Evolutionary conservation across 306 rosid genomes (phyloP).

Genomic region (Lagenaria siceraria): DNA sequence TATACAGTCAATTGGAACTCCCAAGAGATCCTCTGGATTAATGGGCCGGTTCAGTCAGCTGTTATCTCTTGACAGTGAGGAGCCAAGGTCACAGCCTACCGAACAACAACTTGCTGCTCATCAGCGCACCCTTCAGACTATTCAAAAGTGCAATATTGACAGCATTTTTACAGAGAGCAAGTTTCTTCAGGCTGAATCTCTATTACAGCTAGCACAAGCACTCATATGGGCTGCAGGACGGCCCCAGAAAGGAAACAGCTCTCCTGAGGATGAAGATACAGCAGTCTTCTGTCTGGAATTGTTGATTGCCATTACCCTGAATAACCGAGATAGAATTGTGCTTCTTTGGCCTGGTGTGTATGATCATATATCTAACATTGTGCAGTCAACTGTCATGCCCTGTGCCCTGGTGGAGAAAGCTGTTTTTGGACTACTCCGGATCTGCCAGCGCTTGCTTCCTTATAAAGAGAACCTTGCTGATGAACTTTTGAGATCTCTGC

Average conservation of each 20-base stretch:
- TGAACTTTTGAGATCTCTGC: slow-evolving; percentile 87
- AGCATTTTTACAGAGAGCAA: slow-evolving; percentile 92
- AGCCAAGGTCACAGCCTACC: slow-evolving; percentile 97
- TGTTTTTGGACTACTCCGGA: slow-evolving; percentile 85
- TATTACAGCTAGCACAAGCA: slow-evolving; percentile 83
- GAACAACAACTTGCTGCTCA: slow-evolving; percentile 98
- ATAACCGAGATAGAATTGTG: slow-evolving; percentile 86
- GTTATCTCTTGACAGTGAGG: slow-evolving; percentile 91
- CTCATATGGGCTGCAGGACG: slow-evolving; percentile 91
- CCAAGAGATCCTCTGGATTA: slow-evolving; percentile 89
- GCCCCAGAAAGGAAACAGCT: slow-evolving; percentile 76
- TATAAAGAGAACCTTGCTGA: slow-evolving; percentile 93
- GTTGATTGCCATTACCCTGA: slow-evolving; percentile 89
- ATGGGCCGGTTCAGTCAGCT: slow-evolving; percentile 99
- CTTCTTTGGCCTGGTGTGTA: slow-evolving; percentile 97
- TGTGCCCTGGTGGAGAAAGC: slow-evolving; percentile 95
- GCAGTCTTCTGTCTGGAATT: slow-evolving; percentile 94
- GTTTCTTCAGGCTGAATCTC: slow-evolving; percentile 91
- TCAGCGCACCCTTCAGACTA: slow-evolving; percentile 86
- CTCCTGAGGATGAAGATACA: slow-evolving; percentile 95
- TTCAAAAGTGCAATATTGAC: slow-evolving; percentile 88
- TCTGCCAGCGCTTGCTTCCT: slow-evolving; percentile 97
- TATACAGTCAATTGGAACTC: slow-evolving; percentile 68
- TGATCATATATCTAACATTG: slow-evolving; percentile 85
- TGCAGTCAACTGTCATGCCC: slow-evolving; percentile 93